A percentile compares a stretch with the other conserved stretches of the same genome.
These are phyloP conservation scores for Aspergillus novofumigatus DNA, from an alignment of 2,329 filamentous ascomycete species.

Conservation along the genomic window DNA sequence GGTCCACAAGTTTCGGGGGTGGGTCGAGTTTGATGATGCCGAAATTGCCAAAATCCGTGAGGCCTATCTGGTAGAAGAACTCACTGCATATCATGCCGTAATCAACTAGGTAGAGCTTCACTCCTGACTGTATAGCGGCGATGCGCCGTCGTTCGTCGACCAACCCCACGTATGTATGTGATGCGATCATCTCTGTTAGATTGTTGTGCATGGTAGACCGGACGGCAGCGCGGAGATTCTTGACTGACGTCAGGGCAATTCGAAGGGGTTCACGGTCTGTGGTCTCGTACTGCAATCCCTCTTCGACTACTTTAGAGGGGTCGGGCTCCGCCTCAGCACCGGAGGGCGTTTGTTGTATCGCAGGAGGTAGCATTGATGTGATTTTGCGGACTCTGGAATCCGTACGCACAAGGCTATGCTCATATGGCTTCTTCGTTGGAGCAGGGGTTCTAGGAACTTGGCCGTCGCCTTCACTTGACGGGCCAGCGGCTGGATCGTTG, in stretches of 20 bases:
- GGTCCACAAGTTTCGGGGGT: constrained; percentile 63
- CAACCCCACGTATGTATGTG: constrained; percentile 88
- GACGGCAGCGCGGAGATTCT: constrained; percentile 75
- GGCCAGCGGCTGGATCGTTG: constrained; percentile 13
- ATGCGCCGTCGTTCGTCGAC: constrained; percentile 83
- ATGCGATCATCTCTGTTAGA: constrained; percentile 80
- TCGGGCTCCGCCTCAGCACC: constrained; percentile 32
- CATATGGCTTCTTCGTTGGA: constrained; percentile 57
- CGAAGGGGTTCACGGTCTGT: constrained; percentile 64
- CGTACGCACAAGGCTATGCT: constrained; percentile 86
- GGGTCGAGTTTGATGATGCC: constrained; percentile 77
- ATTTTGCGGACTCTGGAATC: constrained; percentile 89
- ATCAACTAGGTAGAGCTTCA: constrained; percentile 88
- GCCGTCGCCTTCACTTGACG: constrained; percentile 29
- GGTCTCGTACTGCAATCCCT: constrained; percentile 65
- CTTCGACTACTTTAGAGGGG: constrained; percentile 25
- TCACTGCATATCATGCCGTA: constrained; percentile 84
- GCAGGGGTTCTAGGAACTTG: constrained; percentile 34
- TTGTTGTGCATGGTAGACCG: constrained; percentile 77
- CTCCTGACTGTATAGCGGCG: constrained; percentile 86
- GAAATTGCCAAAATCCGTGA: constrained; percentile 96
- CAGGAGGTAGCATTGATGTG: constrained; percentile 83
- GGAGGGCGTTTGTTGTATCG: constrained; percentile 27
- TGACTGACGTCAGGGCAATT: constrained; percentile 78
- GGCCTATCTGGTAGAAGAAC: constrained; percentile 90